These are phyloP conservation scores for Phytopythium boreale DNA, from an alignment of 352 stramenopile genomes.

Conservation along the genomic window DNA sequence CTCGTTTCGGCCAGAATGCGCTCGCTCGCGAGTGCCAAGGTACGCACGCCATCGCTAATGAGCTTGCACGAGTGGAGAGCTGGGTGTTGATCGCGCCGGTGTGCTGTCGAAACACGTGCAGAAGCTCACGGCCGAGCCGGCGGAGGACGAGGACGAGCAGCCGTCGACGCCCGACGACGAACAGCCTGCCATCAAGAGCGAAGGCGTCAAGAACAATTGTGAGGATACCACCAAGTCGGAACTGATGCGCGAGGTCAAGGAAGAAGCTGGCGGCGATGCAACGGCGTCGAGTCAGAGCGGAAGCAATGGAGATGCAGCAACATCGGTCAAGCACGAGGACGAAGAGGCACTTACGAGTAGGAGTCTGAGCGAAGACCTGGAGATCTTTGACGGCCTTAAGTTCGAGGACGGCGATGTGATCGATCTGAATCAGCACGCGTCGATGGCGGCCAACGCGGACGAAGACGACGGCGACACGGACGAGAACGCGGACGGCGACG, in stretches of 20 bases:
- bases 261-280: slow-evolving; percentile 4
- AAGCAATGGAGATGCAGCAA: not conserved
- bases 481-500: slow-evolving; percentile 19
- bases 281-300: not conserved
- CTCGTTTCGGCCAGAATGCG: slow-evolving; percentile 46
- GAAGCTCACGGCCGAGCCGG: not conserved
- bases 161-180: not conserved
- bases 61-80: not conserved
- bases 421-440: slow-evolving; percentile 49
- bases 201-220: not conserved
- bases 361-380: slow-evolving; percentile 74
- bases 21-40: slow-evolving; percentile 40
- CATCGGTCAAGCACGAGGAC: not conserved
- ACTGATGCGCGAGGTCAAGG: slow-evolving; percentile 2
- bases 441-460: slow-evolving; percentile 8
- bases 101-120: not conserved
- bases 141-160: not conserved
- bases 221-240: not conserved
- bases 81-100: not conserved
- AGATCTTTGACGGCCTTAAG: slow-evolving; percentile 85
- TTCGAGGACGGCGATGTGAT: slow-evolving; percentile 85
- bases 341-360: slow-evolving; percentile 68
- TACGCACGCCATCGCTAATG: slow-evolving; percentile 4
- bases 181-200: slow-evolving; percentile 2
- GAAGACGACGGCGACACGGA: slow-evolving; percentile 16